These are phyloP conservation scores for Emericellopsis cladophorae DNA, from an alignment of 2,329 filamentous ascomycete species.

Conservation along the genomic window DNA sequence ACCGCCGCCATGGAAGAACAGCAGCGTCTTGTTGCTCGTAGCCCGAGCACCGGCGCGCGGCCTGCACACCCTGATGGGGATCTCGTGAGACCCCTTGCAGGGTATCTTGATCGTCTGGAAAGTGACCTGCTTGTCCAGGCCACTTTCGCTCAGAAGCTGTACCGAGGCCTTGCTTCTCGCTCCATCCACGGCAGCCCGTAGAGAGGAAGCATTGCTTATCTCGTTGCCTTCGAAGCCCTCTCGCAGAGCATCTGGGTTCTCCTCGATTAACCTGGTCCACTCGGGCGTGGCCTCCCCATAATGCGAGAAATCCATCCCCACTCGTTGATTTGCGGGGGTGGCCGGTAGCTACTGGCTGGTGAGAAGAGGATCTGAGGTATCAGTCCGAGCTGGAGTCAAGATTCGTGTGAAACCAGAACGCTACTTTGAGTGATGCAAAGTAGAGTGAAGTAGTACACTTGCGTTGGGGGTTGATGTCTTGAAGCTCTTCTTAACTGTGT, in stretches of 20 bases:
- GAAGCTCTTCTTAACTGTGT: too few relatives aligned
- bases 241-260: conserved; percentile 3
- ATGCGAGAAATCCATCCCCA: conserved; percentile 13
- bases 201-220: not conserved
- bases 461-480: too few relatives aligned
- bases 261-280: conserved; percentile 22
- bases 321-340: too few relatives aligned
- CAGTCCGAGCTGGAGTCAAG: too few relatives aligned
- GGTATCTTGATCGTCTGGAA: conserved; percentile 1
- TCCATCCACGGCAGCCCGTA: not conserved
- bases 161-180: not conserved
- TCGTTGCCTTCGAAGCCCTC: conserved; percentile 3
- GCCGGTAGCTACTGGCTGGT: too few relatives aligned
- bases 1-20: conserved; percentile 40
- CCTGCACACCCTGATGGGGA: conserved; percentile 2
- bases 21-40: conserved; percentile 5
- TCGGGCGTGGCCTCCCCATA: conserved; percentile 25
- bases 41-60: not conserved
- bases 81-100: conserved; percentile 1
- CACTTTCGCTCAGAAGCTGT: not conserved
- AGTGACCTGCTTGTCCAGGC: not conserved
- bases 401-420: too few relatives aligned
- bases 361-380: too few relatives aligned
- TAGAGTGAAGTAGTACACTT: too few relatives aligned
- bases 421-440: too few relatives aligned